Percentiles rank a stretch among this genome's conserved stretches.
Conservation (phyloP, 768 basidiomycete species). For the Hemileccinum rubropunctum region DNA sequence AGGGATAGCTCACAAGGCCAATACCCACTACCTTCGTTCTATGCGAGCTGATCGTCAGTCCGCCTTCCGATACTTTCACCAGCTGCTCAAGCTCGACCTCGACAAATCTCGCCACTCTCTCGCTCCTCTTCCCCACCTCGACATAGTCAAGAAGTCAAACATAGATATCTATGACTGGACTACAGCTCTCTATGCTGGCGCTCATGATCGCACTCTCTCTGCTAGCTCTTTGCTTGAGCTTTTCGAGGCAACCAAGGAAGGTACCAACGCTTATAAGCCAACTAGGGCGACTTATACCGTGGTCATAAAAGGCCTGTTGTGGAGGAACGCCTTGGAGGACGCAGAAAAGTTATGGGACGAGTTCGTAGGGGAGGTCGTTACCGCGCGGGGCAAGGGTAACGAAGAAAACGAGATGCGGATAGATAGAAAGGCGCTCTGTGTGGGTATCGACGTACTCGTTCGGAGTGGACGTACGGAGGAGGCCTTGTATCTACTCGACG, state of each 20-base stretch:
- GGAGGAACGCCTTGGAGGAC: conserved; percentile 36
- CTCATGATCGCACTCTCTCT: conserved; percentile 36
- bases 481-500: conserved; percentile 52
- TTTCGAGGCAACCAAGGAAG: conserved; percentile 33
- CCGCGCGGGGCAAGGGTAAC: background rate
- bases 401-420: conserved; percentile 23
- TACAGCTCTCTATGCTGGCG: conserved; percentile 43
- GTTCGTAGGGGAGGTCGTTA: conserved; percentile 25
- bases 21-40: conserved; percentile 42
- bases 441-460: conserved; percentile 50
- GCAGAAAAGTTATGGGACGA: conserved; percentile 46
- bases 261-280: conserved; percentile 33
- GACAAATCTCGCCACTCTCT: conserved; percentile 7
- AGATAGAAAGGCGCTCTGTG: conserved; percentile 47
- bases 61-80: conserved; percentile 46
- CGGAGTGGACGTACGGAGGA: conserved; percentile 40
- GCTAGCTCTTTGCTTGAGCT: conserved; percentile 35
- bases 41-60: conserved; percentile 40
- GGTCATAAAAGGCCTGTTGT: conserved; percentile 51
- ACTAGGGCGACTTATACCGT: conserved; percentile 51
- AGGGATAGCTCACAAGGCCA: conserved; percentile 35
- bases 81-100: conserved; percentile 33
- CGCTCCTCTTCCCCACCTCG: background rate
- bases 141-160: conserved; percentile 19
- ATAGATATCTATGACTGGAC: conserved; percentile 48